These are phyloP conservation scores for Herpetospermum pedunculosum DNA, from an alignment of 306 rosid species.

Conservation along the genomic window DNA sequence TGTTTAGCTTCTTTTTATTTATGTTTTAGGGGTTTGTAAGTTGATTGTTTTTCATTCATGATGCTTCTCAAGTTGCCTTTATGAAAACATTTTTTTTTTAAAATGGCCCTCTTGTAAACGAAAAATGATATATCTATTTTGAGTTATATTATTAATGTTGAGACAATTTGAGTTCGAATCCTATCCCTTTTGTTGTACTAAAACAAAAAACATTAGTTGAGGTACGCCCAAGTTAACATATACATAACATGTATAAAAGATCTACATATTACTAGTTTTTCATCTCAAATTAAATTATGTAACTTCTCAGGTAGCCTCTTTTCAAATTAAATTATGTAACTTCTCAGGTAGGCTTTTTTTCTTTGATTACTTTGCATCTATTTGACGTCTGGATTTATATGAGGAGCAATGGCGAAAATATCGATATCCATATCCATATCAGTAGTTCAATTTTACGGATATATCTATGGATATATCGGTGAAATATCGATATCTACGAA, in stretches of 20 bases:
- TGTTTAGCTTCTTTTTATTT: not conserved
- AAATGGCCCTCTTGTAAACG: not conserved
- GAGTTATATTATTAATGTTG: not conserved
- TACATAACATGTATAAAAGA: too few species aligned
- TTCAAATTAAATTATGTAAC: not conserved
- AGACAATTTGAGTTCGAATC: too few species aligned
- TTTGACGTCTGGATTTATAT: too few species aligned
- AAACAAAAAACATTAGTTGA: too few species aligned
- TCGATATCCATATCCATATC: too few species aligned
- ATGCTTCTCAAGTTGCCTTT: not conserved
- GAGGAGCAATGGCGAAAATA: too few species aligned
- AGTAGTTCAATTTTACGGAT: too few species aligned
- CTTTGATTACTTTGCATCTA: not conserved
- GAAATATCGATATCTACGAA: too few species aligned
- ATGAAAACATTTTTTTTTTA: not conserved
- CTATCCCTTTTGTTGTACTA: too few species aligned
- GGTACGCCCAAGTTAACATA: too few species aligned
- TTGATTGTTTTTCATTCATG: not conserved
- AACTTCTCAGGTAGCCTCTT: too few species aligned
- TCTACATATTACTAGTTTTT: not conserved
- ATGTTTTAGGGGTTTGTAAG: not conserved
- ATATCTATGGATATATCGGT: too few species aligned
- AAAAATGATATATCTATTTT: not conserved
- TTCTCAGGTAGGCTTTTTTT: not conserved
- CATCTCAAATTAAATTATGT: not conserved